phyloP scores from a whole-genome alignment of 2,329 filamentous ascomycete genomes.

The Daldinia sp. region DNA sequence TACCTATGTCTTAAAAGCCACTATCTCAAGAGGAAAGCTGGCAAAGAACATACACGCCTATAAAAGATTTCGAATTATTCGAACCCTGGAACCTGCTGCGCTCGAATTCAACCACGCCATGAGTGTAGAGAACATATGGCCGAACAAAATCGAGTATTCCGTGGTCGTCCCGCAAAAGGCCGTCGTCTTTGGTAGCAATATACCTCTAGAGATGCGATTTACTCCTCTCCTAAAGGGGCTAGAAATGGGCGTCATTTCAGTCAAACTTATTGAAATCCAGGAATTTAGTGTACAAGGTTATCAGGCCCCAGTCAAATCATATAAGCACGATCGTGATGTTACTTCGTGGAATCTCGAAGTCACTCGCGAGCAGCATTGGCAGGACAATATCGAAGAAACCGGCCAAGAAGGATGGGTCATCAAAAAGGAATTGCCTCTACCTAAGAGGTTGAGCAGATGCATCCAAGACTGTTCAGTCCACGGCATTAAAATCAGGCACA shows the following conservation, averaged over 20 bases:
- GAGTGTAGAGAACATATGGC: conserved; percentile 98
- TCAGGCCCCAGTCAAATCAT: conserved; percentile 62
- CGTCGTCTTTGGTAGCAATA: conserved; percentile 89
- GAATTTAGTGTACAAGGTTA: conserved; percentile 69
- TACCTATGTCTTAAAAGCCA: conserved; percentile 91
- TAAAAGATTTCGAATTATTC: conserved; percentile 82
- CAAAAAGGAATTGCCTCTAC: conserved; percentile 75
- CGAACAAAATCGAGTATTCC: conserved; percentile 96
- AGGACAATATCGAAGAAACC: conserved; percentile 75
- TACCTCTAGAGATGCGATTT: conserved; percentile 87
- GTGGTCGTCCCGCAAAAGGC: conserved; percentile 95
- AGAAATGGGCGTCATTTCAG: conserved; percentile 83
- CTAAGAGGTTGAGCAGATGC: conserved; percentile 84
- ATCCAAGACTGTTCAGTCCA: conserved; percentile 90
- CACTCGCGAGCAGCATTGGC: conserved; percentile 72
- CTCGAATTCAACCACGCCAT: conserved; percentile 87
- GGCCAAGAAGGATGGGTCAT: conserved; percentile 74
- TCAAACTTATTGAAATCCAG: conserved; percentile 83
- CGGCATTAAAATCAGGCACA: conserved; percentile 92
- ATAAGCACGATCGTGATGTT: conserved; percentile 74
- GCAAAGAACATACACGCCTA: conserved; percentile 86
- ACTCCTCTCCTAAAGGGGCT: conserved; percentile 91
- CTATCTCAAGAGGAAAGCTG: conserved; percentile 87
- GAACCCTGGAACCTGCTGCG: conserved; percentile 80
- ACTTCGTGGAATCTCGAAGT: conserved; percentile 69